Percentiles rank a stretch among this genome's conserved stretches.
These are phyloP conservation scores for Taiozyma sp. DNA, from an alignment of 1,139 yeast genomes.

Conservation along the genomic window DNA sequence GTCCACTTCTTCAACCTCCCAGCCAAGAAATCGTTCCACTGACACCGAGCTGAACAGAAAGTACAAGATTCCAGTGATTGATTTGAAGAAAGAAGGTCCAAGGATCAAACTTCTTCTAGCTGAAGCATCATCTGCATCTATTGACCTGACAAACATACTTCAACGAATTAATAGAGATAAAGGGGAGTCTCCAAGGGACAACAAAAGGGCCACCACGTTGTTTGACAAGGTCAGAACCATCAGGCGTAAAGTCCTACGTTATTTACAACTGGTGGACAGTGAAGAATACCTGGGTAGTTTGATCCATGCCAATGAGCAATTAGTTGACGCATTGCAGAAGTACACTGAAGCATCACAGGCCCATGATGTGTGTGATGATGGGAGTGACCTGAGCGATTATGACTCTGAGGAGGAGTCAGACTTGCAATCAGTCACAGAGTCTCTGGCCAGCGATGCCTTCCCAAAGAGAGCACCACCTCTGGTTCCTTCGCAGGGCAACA, in stretches of 20 bases:
- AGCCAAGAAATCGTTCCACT: conserved; percentile 1
- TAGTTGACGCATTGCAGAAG: conserved; percentile 65
- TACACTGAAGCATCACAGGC: conserved; percentile 57
- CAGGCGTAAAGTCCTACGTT: conserved; percentile 73
- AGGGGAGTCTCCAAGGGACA: conserved; percentile 56
- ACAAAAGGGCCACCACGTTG: conserved; percentile 49
- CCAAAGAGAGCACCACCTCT: conserved; percentile 17
- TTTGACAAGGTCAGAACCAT: conserved; percentile 74
- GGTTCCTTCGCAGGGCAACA: conserved; percentile 10
- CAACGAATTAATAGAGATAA: conserved; percentile 44
- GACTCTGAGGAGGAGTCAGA: conserved; percentile 30
- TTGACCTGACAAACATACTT: conserved; percentile 65
- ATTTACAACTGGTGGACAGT: conserved; percentile 71
- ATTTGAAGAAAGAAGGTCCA: conserved; percentile 69
- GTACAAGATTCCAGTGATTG: conserved; percentile 63
- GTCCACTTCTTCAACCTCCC: neutral
- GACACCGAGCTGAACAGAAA: conserved; percentile 38
- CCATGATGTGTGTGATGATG: conserved; percentile 36
- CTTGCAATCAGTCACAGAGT: conserved; percentile 22
- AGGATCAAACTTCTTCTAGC: conserved; percentile 67
- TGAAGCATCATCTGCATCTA: conserved; percentile 71
- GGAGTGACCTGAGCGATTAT: conserved; percentile 28
- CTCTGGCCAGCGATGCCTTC: conserved; percentile 28
- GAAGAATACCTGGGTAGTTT: conserved; percentile 86
- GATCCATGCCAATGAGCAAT: conserved; percentile 84